A percentile compares a stretch with the other conserved stretches of the same genome.
phyloP scores from a whole-genome alignment of 2,329 filamentous ascomycete species.

The Cladosporium sp. region DNA sequence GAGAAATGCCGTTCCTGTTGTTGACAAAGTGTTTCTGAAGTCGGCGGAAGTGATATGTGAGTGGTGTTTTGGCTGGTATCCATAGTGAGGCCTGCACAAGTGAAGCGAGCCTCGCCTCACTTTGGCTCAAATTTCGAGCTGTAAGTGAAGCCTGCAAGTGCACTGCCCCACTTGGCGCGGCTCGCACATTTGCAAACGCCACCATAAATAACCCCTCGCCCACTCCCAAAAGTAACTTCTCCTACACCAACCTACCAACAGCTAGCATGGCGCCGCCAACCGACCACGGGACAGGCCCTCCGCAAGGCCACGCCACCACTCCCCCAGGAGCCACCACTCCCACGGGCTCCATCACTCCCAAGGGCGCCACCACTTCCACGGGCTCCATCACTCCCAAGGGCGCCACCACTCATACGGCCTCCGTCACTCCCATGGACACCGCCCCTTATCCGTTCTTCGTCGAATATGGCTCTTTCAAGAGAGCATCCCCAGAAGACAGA shows the following conservation, averaged over 20 bases:
- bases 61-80: background rate
- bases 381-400: too few relatives aligned
- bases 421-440: too few relatives aligned
- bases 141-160: background rate
- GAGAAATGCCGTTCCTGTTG: background rate
- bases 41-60: background rate
- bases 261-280: background rate
- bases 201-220: background rate
- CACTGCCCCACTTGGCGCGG: background rate
- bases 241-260: background rate
- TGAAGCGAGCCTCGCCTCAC: background rate
- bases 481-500: background rate
- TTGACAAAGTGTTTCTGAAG: background rate
- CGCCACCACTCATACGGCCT: too few relatives aligned
- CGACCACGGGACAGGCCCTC: background rate
- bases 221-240: background rate
- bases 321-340: too few relatives aligned
- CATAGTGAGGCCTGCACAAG: background rate
- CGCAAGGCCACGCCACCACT: background rate
- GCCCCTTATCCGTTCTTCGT: too few relatives aligned
- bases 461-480: background rate
- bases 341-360: too few relatives aligned
- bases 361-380: too few relatives aligned
- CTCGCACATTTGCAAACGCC: background rate
- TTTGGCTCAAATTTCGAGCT: background rate